phyloP scores from a whole-genome alignment of 1,284 basidiomycete species.

The Trichosporon faecale region DNA sequence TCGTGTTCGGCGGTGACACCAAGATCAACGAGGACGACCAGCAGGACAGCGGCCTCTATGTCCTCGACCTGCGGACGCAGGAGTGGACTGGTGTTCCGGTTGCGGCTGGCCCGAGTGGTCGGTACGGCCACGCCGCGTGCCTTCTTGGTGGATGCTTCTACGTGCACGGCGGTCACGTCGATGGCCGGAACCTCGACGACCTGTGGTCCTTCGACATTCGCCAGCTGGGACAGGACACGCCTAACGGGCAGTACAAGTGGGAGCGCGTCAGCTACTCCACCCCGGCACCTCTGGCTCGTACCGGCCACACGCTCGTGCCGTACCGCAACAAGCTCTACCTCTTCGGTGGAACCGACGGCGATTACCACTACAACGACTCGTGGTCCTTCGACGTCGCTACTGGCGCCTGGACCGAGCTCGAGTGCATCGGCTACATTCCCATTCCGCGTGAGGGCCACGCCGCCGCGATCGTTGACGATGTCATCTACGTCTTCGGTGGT shows the following conservation, averaged over 20 bases:
- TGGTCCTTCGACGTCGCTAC: constrained; percentile 90
- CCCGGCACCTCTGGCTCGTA: constrained; percentile 57
- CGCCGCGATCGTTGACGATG: constrained; percentile 93
- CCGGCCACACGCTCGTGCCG: constrained; percentile 88
- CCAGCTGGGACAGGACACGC: constrained; percentile 53
- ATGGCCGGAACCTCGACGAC: constrained; percentile 91
- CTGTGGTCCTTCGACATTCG: constrained; percentile 96
- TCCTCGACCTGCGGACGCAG: constrained; percentile 91
- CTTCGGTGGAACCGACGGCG: constrained; percentile 98
- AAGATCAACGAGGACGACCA: constrained; percentile 68
- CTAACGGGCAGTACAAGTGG: constrained; percentile 60
- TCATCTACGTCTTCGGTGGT: constrained; percentile 97
- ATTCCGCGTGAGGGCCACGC: constrained; percentile 95
- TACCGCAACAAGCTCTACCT: constrained; percentile 81
- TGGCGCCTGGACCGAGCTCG: constrained; percentile 83
- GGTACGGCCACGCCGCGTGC: constrained; percentile 93
- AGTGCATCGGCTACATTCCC: constrained; percentile 96
- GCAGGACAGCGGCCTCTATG: constrained; percentile 90
- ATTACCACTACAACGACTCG: constrained; percentile 99
- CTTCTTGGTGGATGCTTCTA: constrained; percentile 91
- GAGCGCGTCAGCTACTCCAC: constrained; percentile 52
- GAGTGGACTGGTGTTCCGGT: constrained; percentile 87
- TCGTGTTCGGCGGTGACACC: constrained; percentile 98
- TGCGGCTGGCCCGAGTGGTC: constrained; percentile 73
- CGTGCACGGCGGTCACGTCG: constrained; percentile 96